Base-by-base conservation (phyloP, 2,329 filamentous ascomycete genomes). In the Aspergillus proliferans region DNA sequence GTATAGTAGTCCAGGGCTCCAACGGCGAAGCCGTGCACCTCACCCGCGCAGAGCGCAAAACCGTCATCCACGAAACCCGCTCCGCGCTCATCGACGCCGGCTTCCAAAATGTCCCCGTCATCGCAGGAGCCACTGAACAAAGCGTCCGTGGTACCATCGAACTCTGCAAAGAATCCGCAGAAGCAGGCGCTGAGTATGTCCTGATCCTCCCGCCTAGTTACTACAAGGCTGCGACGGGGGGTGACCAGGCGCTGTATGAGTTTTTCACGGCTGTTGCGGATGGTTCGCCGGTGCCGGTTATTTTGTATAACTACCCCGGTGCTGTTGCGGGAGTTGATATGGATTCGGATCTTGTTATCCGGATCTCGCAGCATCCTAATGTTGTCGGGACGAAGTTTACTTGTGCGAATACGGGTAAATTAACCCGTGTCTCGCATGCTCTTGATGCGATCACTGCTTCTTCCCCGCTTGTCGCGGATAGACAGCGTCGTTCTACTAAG, bases 301-400 rank as follows among this genome's bases (percentile, higher is more conserved):
- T 94, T 55, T 75, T 95, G 43, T 95, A 95, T 80, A 95, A 94
- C 76, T 95, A 93, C 74, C 89, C 89, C 1, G 88, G 88, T 46
- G 89, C 88, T 45, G 89, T 93, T 5, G 80, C 87, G 5, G 89
- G 89, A 45, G 86, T 94, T 63, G 89, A 95, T 69, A 86, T 95
- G 81, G 88, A 93, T 76, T 91, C 86, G 50, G 89, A 95, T 66
- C 78, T 92, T 51, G 80, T 95, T 61, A 88, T 93, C 73, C 80
- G 79, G 65, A 81, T 95, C 34, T 86, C 85, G 41, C 73, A 83
- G 65, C 88, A 94, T 71, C 82, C 84, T 56, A 94, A 94, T 71
- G 88, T 95, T 62, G 75, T 90, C 54, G 89, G 89, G 54, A 91
- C 88, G 48, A 95, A 95, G 70, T 94, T 95, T 76, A 95, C 89